These are phyloP conservation scores for Mycena pura DNA, from an alignment of 768 basidiomycete genomes.

Conservation along the genomic window DNA sequence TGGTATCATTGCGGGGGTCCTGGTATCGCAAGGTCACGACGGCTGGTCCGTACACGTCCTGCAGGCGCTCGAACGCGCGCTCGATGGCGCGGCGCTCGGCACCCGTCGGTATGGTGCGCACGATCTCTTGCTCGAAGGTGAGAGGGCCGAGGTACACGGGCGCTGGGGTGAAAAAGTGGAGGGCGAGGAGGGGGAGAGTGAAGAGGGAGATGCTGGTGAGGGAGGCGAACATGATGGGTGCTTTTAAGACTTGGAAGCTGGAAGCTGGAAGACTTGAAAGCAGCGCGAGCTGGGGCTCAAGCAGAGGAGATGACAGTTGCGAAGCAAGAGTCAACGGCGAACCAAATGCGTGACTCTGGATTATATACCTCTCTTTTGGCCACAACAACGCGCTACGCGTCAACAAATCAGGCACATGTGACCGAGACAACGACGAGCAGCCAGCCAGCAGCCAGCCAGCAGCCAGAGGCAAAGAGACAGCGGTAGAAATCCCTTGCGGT, in stretches of 20 bases:
- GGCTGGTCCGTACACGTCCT: neutral
- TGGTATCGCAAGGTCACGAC: neutral
- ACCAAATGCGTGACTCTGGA: too few relatives aligned
- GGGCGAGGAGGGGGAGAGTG: neutral
- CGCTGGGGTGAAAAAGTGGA: neutral
- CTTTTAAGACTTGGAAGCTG: neutral
- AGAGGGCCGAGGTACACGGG: neutral
- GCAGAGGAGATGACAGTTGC: neutral
- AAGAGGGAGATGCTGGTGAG: neutral
- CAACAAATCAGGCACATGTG: too few relatives aligned
- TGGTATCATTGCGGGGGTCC: neutral
- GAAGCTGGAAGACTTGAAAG: neutral
- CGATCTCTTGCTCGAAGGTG: neutral
- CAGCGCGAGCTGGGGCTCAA: neutral
- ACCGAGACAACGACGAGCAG: too few relatives aligned
- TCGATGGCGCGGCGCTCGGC: neutral
- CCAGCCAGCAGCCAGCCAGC: too few relatives aligned
- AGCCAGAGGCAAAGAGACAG: too few relatives aligned
- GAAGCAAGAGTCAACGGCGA: too few relatives aligned
- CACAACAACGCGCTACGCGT: too few relatives aligned
- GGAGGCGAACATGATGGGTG: too few relatives aligned
- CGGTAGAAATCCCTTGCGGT: too few relatives aligned
- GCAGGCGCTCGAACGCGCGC: neutral
- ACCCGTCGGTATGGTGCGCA: neutral
- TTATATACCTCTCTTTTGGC: too few relatives aligned